A percentile compares a stretch with the other conserved stretches of the same genome.
phyloP scores from a whole-genome alignment of 163 green algal genomes.

The Scenedesmus sp. region DNA sequence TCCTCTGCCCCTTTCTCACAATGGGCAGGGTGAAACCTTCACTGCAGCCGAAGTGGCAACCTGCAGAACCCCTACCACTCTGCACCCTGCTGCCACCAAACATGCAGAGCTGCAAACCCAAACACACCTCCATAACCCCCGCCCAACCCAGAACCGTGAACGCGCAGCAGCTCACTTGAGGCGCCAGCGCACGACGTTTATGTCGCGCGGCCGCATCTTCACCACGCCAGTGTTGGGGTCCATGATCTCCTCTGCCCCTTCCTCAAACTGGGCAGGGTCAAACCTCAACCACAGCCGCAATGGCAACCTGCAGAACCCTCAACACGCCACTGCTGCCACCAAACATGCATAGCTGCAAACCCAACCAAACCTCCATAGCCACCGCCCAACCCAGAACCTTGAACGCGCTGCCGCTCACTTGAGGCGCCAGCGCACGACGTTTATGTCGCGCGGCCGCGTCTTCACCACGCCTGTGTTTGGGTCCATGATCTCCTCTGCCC shows the following conservation, averaged over 20 bases:
- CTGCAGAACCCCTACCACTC: too few species aligned
- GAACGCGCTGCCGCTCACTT: not conserved
- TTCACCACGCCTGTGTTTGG: conserved; percentile 53
- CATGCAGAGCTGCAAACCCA: not conserved
- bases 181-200: conserved; percentile 64
- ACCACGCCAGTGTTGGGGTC: conserved; percentile 58
- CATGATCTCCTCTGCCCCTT: conserved; percentile 59
- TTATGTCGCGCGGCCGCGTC: conserved; percentile 51
- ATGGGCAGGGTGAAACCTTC: too few species aligned
- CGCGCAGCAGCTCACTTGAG: not conserved
- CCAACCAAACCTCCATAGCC: not conserved
- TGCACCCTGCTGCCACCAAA: not conserved
- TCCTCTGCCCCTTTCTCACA: conserved; percentile 60
- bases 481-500: conserved; percentile 65
- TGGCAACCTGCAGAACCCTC: too few species aligned
- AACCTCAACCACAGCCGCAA: too few species aligned
- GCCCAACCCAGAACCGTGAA: not conserved
- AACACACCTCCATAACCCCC: not conserved
- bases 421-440: conserved; percentile 64
- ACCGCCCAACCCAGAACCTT: not conserved
- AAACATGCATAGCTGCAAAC: not conserved
- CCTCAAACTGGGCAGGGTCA: conserved; percentile 28
- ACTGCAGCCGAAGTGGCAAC: too few species aligned
- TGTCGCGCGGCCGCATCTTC: conserved; percentile 50
- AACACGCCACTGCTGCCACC: too few species aligned